Conservation (phyloP, 345 rosid genomes). For the Eucalyptus urophylla region DNA sequence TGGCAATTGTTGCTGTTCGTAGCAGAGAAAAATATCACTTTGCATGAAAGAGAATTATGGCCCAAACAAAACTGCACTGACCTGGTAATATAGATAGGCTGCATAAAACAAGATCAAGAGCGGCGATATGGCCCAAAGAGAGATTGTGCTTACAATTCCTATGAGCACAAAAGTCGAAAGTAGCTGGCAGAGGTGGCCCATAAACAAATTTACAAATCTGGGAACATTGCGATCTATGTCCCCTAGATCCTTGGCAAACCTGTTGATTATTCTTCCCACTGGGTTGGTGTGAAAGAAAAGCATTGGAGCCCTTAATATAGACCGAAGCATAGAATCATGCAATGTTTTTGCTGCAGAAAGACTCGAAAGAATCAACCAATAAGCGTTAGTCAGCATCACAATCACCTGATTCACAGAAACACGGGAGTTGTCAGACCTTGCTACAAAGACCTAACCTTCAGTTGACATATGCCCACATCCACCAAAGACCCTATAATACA, state of each 20-base stretch:
- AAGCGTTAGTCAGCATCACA: constrained; percentile 65
- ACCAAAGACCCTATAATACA: neutral
- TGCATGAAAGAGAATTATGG: neutral
- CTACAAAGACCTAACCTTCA: neutral
- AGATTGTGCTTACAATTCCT: constrained; percentile 76
- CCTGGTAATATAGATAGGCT: constrained; percentile 94
- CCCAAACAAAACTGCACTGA: neutral
- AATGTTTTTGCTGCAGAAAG: constrained; percentile 71
- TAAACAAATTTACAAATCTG: constrained; percentile 48
- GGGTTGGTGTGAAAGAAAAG: constrained; percentile 94
- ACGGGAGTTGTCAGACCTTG: neutral
- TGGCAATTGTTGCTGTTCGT: neutral
- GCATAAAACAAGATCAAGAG: constrained; percentile 83
- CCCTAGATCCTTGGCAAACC: constrained; percentile 90
- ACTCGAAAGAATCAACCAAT: constrained; percentile 78
- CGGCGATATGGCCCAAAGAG: constrained; percentile 93
- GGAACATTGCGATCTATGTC: constrained; percentile 87
- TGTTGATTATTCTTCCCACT: constrained; percentile 77
- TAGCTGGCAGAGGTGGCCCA: constrained; percentile 71
- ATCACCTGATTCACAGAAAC: constrained; percentile 38
- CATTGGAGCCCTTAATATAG: constrained; percentile 88
- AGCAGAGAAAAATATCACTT: neutral
- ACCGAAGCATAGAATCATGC: constrained; percentile 70
- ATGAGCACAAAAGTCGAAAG: constrained; percentile 87
- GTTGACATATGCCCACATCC: neutral